These are phyloP conservation scores for Citrullus amarus DNA, from an alignment of 306 rosid species.

Conservation along the genomic window DNA sequence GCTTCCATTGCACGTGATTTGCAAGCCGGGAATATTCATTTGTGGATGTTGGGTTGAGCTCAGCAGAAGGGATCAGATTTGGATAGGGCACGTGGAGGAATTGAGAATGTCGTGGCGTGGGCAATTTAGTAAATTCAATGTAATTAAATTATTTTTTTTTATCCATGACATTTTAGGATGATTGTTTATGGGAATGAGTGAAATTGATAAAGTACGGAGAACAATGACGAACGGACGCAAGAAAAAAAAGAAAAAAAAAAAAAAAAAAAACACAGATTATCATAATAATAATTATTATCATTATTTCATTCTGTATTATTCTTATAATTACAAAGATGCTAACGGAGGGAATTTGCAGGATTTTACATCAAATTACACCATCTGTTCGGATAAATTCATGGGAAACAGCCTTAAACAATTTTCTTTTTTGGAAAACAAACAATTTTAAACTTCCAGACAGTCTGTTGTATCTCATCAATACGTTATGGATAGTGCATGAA, in stretches of 20 bases:
- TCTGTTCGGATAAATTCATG: neutral
- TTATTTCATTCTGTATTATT: too few relatives aligned
- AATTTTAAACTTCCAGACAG: too few relatives aligned
- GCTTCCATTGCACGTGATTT: neutral
- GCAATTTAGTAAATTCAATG: neutral
- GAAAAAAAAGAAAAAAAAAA: neutral
- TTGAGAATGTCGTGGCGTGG: neutral
- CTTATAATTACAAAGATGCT: neutral
- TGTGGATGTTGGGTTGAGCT: neutral
- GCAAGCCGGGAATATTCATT: neutral
- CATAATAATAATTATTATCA: too few relatives aligned
- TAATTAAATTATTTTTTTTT: neutral
- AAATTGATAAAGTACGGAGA: neutral
- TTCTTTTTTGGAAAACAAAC: too few relatives aligned
- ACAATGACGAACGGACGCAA: neutral
- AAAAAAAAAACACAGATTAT: neutral
- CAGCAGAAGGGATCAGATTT: neutral
- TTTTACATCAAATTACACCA: neutral
- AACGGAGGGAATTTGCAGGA: neutral
- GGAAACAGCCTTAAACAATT: neutral
- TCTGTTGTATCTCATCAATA: too few relatives aligned
- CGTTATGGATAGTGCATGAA: too few relatives aligned
- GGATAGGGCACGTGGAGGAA: neutral
- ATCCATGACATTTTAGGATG: neutral
- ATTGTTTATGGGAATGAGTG: neutral